A percentile compares a stretch with the other conserved stretches of the same genome.
Conservation (phyloP, 2,329 filamentous ascomycete genomes). For the Fusarium oxysporum region DNA sequence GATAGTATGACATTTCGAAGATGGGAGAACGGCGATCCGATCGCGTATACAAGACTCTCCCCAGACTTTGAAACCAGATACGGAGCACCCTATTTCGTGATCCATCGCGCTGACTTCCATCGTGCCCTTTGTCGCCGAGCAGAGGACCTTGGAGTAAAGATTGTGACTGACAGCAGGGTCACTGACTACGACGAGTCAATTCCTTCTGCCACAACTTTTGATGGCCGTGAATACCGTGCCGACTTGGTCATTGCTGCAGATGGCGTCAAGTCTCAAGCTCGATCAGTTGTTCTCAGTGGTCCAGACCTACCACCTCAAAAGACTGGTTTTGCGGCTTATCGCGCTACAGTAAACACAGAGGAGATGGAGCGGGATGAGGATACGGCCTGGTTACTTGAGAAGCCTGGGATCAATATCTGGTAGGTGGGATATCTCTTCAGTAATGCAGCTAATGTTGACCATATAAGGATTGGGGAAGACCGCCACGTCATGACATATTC, state of each 20-base stretch:
- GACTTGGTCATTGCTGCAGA: not conserved
- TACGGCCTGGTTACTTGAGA: not conserved
- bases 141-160: not conserved
- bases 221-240: not conserved
- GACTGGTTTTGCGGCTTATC: constrained; percentile 4
- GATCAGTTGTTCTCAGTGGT: constrained; percentile 2
- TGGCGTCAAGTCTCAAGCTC: constrained; percentile 1
- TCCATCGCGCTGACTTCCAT: constrained; percentile 6
- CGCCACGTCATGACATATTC: constrained; percentile 11
- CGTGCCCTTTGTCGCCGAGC: not conserved
- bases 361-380: not conserved
- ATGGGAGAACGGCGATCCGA: not conserved
- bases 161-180: not conserved
- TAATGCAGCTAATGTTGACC: rapidly evolving
- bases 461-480: not conserved
- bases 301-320: not conserved
- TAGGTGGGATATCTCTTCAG: rapidly evolving
- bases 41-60: not conserved
- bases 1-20: constrained; percentile 10
- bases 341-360: not conserved
- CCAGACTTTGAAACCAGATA: not conserved
- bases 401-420: constrained; percentile 3
- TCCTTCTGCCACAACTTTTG: not conserved
- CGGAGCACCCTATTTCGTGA: not conserved
- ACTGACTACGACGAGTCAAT: not conserved